Conservation (phyloP, 2,329 filamentous ascomycete genomes). For the Ramularia endophylla region DNA sequence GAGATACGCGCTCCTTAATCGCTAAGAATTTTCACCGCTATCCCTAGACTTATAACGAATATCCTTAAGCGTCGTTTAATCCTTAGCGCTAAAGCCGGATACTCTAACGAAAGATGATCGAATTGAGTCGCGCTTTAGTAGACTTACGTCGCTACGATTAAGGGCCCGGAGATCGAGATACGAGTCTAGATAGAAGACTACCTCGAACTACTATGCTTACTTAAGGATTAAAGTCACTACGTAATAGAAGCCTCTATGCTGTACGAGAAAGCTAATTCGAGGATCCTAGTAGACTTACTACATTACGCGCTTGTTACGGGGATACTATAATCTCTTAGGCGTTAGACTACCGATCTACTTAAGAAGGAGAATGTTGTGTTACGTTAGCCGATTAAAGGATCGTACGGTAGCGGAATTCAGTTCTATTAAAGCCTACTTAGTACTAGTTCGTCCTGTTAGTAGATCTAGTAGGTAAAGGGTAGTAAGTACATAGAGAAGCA, state of each 20-base stretch:
- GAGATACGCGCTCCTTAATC: constrained; percentile 5
- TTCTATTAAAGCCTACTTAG: constrained; percentile 45
- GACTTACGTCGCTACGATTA: background rate
- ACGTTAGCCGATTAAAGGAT: constrained; percentile 21
- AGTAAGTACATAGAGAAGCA: constrained; percentile 55
- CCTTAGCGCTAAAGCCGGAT: constrained; percentile 30
- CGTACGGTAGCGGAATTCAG: constrained; percentile 17
- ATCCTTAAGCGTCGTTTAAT: constrained; percentile 23
- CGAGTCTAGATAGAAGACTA: constrained; percentile 3
- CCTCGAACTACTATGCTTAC: constrained; percentile 3
- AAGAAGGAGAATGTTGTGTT: constrained; percentile 19
- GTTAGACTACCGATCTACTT: constrained; percentile 27
- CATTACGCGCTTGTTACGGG: constrained; percentile 34
- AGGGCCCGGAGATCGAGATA: constrained; percentile 1
- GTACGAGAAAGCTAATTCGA: constrained; percentile 26
- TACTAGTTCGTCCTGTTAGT: constrained; percentile 54
- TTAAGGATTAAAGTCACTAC: constrained; percentile 6
- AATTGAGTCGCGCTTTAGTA: constrained; percentile 8
- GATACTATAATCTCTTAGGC: constrained; percentile 41
- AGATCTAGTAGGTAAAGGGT: constrained; percentile 53
- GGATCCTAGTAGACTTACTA: constrained; percentile 41
- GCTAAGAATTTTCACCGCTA: background rate
- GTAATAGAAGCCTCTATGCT: constrained; percentile 9
- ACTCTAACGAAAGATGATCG: constrained; percentile 11
- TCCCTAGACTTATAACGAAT: constrained; percentile 19